A percentile compares a stretch with the other conserved stretches of the same genome.
Conservation (phyloP, 2,329 filamentous ascomycete genomes). For the Fusarium sp. region DNA sequence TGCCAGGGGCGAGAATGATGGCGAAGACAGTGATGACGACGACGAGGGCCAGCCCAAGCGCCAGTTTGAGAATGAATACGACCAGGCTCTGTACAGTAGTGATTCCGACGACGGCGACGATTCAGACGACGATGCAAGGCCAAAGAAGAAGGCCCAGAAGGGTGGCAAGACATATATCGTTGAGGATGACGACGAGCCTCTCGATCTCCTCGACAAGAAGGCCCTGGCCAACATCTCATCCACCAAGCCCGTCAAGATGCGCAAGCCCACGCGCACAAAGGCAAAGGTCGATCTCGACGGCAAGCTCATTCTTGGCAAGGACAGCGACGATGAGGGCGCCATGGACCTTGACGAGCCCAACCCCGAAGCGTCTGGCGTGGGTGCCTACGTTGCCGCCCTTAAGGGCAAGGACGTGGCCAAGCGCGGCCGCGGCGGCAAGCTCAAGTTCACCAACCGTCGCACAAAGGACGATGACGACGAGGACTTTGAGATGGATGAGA, state of each 20-base stretch:
- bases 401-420: slow-evolving; percentile 72
- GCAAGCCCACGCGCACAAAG: slow-evolving; percentile 65
- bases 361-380: slow-evolving; percentile 65
- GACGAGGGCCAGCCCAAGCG: slow-evolving; percentile 58
- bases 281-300: slow-evolving; percentile 79
- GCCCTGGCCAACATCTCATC: slow-evolving; percentile 93
- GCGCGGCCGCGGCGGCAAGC: slow-evolving; percentile 70
- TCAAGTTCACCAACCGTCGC: slow-evolving; percentile 75
- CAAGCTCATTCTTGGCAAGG: slow-evolving; percentile 77
- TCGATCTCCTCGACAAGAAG: slow-evolving; percentile 89
- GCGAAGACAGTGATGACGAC: slow-evolving; percentile 65
- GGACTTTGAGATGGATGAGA: slow-evolving; percentile 63
- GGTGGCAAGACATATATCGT: slow-evolving; percentile 84
- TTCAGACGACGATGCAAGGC: slow-evolving; percentile 62
- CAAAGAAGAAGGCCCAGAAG: slow-evolving; percentile 63
- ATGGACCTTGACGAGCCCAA: slow-evolving; percentile 74
- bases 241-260: slow-evolving; percentile 77
- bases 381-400: slow-evolving; percentile 75
- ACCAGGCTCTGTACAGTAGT: slow-evolving; percentile 92
- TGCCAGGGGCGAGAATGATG: slow-evolving; percentile 64
- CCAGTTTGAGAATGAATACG: slow-evolving; percentile 90
- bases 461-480: slow-evolving; percentile 57
- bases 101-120: slow-evolving; percentile 66
- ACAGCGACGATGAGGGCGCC: slow-evolving; percentile 60
- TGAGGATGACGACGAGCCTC: slow-evolving; percentile 92